These are phyloP conservation scores for Xylariaceae sp. DNA, from an alignment of 2,329 filamentous ascomycete genomes.

Conservation along the genomic window DNA sequence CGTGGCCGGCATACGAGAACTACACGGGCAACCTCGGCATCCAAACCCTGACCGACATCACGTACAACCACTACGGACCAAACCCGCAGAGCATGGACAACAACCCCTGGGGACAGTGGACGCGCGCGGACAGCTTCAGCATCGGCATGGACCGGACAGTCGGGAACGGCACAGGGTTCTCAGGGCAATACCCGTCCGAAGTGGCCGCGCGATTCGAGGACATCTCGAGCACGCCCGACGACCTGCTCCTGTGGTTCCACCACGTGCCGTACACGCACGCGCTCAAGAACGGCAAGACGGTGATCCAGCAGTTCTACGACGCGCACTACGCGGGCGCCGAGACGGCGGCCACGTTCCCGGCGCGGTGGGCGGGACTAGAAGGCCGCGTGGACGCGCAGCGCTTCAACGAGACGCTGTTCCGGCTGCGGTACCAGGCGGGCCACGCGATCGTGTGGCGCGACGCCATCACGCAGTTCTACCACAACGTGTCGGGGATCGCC, in stretches of 20 bases:
- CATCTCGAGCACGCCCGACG: slow-evolving; percentile 67
- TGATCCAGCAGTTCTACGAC: slow-evolving; percentile 63
- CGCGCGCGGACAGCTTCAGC: slow-evolving; percentile 61
- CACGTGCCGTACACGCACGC: slow-evolving; percentile 71
- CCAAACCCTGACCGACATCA: slow-evolving; percentile 72
- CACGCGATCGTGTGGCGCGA: slow-evolving; percentile 75
- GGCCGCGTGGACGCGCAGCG: slow-evolving; percentile 65
- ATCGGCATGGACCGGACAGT: slow-evolving; percentile 77
- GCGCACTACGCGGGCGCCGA: slow-evolving; percentile 60
- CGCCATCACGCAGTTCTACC: slow-evolving; percentile 68
- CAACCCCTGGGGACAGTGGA: slow-evolving; percentile 77
- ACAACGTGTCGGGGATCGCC: slow-evolving; percentile 63
- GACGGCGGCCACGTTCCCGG: slow-evolving; percentile 64
- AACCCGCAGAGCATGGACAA: slow-evolving; percentile 70
- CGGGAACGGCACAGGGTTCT: slow-evolving; percentile 67
- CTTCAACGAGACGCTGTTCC: slow-evolving; percentile 63
- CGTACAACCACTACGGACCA: slow-evolving; percentile 70
- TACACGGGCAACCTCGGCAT: slow-evolving; percentile 74
- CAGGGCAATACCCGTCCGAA: slow-evolving; percentile 69
- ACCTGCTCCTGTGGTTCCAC: slow-evolving; percentile 76
- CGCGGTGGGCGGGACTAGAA: slow-evolving; percentile 59
- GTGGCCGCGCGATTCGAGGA: slow-evolving; percentile 64
- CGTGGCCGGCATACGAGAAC: slow-evolving; percentile 74
- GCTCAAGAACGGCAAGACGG: slow-evolving; percentile 69
- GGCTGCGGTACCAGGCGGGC: slow-evolving; percentile 69